Evolutionary conservation across 1,284 basidiomycete species (phyloP), one percentile per base, ranked within the genome.

Genomic region (Rhodotorula mucilaginosa): DNA sequence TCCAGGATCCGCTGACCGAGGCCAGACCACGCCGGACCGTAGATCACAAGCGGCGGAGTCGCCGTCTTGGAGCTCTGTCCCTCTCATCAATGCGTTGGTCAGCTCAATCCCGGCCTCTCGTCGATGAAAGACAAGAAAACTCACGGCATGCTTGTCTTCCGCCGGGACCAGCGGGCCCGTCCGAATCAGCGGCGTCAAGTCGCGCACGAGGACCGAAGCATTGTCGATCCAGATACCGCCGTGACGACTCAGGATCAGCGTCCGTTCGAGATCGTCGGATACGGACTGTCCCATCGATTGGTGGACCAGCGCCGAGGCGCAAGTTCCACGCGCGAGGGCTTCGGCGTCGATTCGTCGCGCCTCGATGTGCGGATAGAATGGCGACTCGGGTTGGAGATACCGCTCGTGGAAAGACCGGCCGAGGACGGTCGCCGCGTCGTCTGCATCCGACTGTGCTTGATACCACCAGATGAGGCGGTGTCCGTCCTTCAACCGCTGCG

Each of bases 201-300:
- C 69, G 4, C 64, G 51, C 16, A 70, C 6, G 19, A 61, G 64
- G 4, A 66, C n/a, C 16, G 44, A 48, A 29, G 62, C 69, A 15
- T 61, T 61, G 49, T 66, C 69, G 19, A 70, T n/a, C 69, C 69
- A 70, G 46, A 67, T 57, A 23, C 69, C 69, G 21, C 69, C 69
- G 31, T 58, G 59, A 31, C 61, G 66, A 5, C 44, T 29, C 23
- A 70, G 56, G 5, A 70, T 21, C 5, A 66, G 19, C 13, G 62
- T 34, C 2, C 64, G 44, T 18, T 62, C 65, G 21, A 70, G 54
- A 23, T 70, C 69, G 2, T 48, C 29, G 47, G 21, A 23, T 58
- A 63, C 16, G 34, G 31, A 12, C 1, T 12, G 26, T 44, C 58
- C 59, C 3, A 2, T 44, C 66, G 61, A 65, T 21, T 58, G 26